phyloP scores from a whole-genome alignment of 148 eudicot genomes.

The Chenopodium berlandieri region DNA sequence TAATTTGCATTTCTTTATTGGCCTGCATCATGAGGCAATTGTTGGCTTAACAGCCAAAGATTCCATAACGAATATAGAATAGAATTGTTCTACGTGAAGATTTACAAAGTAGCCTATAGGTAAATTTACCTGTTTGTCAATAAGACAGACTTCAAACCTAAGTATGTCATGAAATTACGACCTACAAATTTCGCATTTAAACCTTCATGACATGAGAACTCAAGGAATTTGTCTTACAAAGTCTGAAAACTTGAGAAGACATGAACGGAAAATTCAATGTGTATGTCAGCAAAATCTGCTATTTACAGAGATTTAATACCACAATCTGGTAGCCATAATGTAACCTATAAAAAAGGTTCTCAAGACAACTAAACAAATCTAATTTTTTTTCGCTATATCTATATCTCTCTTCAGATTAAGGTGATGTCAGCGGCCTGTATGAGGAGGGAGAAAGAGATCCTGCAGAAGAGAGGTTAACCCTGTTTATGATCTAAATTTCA shows the following conservation, averaged over 20 bases:
- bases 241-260: background rate
- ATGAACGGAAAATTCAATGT: background rate
- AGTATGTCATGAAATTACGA: background rate
- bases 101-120: too few species aligned
- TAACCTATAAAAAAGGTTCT: background rate
- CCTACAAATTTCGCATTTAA: background rate
- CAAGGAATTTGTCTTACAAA: background rate
- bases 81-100: too few species aligned
- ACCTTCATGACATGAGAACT: background rate
- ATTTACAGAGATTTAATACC: conserved; percentile 10
- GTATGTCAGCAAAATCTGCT: background rate
- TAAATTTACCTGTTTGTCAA: too few species aligned
- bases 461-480: conserved; percentile 9
- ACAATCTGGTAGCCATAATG: conserved; percentile 6
- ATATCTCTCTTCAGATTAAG: background rate
- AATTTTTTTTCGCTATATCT: background rate
- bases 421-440: background rate
- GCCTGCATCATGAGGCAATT: too few species aligned
- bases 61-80: too few species aligned
- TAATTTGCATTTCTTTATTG: too few species aligned
- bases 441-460: background rate
- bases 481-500: conserved; percentile 5
- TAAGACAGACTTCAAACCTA: background rate
- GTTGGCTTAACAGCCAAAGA: too few species aligned
- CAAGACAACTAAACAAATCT: background rate